Base-by-base conservation (phyloP, 108 stramenopile species). In the Heterococcus sp. region DNA sequence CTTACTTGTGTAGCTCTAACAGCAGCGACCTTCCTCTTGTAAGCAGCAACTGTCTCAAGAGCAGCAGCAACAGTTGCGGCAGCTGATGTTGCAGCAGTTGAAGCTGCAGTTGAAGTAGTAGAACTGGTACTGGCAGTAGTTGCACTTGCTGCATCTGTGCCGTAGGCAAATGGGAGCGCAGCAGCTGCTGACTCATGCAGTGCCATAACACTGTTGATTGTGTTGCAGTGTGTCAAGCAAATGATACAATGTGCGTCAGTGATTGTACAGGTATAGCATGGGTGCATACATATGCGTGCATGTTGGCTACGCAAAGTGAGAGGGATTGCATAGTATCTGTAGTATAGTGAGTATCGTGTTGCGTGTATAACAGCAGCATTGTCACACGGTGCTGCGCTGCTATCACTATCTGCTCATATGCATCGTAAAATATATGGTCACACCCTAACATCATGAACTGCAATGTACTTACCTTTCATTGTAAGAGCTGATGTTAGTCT, bases 401-500 rank as follows among this genome's bases (percentile, higher is more conserved):
- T 26, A 26, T 21, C 21, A 63, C 26, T 21, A 26, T 26, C 26
- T 63, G 58, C 58, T 63, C 58, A 63, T 63, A 63, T 63, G 21
- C 26, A 26, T 63, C 26, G 58, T 26, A 63, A 21, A 26, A 26
- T 21, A 26, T 63, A 26, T 63, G 21, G 21, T 63, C 26, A 21
- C n/a, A n/a, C n/a, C n/a, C n/a, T n/a, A n/a, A n/a, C n/a, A n/a
- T n/a, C 67, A 68, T 58, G 46, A 68, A 68, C 5, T 14, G 11
- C 67, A 68, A 31, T 14, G 0, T 11, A 1, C 8, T 26, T 1
- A 31, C 14, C 40, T 78, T 14, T 71, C 65, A 29, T 36, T 65
- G 87, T 89, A 89, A 33, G 5, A 46, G 11, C 64, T 66, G 30
- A 91, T 81, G 68, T 38, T 65, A 29, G 38, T 65, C 72, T 90